These are phyloP conservation scores for Colletotrichum chlorophyti DNA, from an alignment of 2,329 filamentous ascomycete species.

Conservation along the genomic window DNA sequence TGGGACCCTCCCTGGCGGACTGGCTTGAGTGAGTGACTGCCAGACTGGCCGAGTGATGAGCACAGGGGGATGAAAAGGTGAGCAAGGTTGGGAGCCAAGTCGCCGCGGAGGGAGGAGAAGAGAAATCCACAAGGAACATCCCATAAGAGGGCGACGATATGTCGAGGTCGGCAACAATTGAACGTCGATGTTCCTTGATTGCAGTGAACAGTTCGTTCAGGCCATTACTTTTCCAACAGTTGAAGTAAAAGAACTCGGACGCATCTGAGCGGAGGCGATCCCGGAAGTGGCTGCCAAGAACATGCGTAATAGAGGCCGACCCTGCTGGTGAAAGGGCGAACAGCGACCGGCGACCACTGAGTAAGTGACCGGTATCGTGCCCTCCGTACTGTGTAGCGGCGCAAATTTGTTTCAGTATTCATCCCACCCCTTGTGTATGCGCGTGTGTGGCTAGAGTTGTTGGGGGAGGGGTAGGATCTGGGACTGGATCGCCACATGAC, in stretches of 20 bases:
- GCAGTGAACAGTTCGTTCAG: constrained; percentile 10
- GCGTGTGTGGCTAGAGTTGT: constrained; percentile 16
- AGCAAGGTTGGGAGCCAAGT: constrained; percentile 4
- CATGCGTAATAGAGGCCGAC: constrained; percentile 4
- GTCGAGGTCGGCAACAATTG: background rate
- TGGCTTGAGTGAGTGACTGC: constrained; percentile 5
- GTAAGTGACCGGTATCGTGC: constrained; percentile 1
- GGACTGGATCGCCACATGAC: constrained; percentile 12
- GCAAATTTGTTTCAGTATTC: constrained; percentile 25
- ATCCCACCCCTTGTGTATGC: constrained; percentile 8
- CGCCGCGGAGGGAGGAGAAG: no score
- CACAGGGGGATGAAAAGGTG: constrained; percentile 2
- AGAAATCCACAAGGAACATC: background rate
- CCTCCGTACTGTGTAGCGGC: constrained; percentile 4
- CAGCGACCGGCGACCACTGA: background rate
- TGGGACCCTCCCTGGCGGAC: constrained; percentile 2
- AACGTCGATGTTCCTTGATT: constrained; percentile 8
- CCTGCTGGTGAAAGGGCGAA: no score
- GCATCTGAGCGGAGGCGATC: constrained; percentile 20
- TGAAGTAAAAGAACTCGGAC: constrained; percentile 20
- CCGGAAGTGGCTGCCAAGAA: constrained; percentile 6
- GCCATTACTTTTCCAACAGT: constrained; percentile 1
- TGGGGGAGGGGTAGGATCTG: constrained; percentile 12
- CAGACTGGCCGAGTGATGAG: background rate
- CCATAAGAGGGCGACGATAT: background rate